Percentiles rank a stretch among this genome's conserved stretches.
Evolutionary conservation across 148 eudicot genomes (phyloP).

Genomic region (Fagopyrum esculentum): DNA sequence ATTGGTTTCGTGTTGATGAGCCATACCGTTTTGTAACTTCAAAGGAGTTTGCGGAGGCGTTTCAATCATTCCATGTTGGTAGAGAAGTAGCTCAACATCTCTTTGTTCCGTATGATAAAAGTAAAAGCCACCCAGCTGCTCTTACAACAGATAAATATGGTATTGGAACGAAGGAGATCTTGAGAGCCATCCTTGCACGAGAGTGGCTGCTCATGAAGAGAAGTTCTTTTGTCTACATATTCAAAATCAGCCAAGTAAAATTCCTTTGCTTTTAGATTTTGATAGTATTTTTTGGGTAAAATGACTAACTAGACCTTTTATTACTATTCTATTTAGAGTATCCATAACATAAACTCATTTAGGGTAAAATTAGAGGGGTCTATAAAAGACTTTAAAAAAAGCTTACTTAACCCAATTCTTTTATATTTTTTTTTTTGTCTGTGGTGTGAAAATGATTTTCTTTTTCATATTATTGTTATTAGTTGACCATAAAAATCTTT

Average conservation of each 20-base stretch:
- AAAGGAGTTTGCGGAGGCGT: conserved; percentile 36
- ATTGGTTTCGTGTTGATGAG: conserved; percentile 29
- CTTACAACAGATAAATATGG: conserved; percentile 44
- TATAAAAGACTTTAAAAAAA: neutral
- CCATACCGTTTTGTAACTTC: conserved; percentile 30
- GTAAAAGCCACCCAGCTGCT: conserved; percentile 33
- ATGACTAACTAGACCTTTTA: too few relatives aligned
- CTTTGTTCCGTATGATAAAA: conserved; percentile 28
- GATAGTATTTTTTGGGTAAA: too few relatives aligned
- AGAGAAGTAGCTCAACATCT: conserved; percentile 27
- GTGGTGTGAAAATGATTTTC: neutral
- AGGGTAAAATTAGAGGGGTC: too few relatives aligned
- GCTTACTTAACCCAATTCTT: too few relatives aligned
- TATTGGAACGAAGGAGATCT: conserved; percentile 41
- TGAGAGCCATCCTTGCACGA: conserved; percentile 57
- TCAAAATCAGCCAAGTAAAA: conserved; percentile 30
- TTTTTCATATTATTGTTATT: neutral
- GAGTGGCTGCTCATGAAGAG: conserved; percentile 66
- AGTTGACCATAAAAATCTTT: neutral
- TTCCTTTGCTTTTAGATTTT: neutral
- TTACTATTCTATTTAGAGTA: too few relatives aligned
- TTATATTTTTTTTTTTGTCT: neutral
- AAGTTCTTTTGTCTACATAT: conserved; percentile 52
- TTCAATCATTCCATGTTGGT: conserved; percentile 37
- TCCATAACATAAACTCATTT: too few relatives aligned